Percentiles rank a stretch among this genome's conserved stretches.
Evolutionary conservation across 176 grass and related monocot species (phyloP).

Genomic region (Aegilops longissima): DNA sequence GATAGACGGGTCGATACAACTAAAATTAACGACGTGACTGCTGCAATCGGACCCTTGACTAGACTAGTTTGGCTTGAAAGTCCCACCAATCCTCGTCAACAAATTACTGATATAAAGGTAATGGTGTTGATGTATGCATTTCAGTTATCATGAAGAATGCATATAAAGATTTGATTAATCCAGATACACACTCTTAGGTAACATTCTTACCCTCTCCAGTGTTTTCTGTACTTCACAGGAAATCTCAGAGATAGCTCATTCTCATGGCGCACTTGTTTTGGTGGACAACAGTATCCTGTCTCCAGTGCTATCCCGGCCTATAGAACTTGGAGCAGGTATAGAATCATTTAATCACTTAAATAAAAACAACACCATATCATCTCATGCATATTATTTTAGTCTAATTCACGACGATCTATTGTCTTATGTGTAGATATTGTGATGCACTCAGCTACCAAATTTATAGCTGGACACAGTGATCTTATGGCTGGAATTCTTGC

Average conservation of each 20-base stretch:
- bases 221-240: slow-evolving; percentile 54
- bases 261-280: slow-evolving; percentile 73
- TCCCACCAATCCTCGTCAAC: slow-evolving; percentile 93
- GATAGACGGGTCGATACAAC: slow-evolving; percentile 84
- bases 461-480: slow-evolving; percentile 96
- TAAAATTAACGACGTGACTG: slow-evolving; percentile 55
- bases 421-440: slow-evolving; percentile 73
- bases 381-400: neutral
- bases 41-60: slow-evolving; percentile 66
- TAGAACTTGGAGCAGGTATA: slow-evolving; percentile 95
- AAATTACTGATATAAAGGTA: slow-evolving; percentile 93
- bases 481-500: slow-evolving; percentile 98
- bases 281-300: slow-evolving; percentile 99
- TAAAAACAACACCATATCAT: neutral
- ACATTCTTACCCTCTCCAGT: neutral
- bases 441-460: slow-evolving; percentile 99
- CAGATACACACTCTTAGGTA: neutral
- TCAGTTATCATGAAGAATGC: neutral
- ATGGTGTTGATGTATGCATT: neutral
- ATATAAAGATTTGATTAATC: neutral
- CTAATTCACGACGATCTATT: slow-evolving; percentile 1
- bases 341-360: slow-evolving; percentile 8
- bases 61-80: slow-evolving; percentile 96
- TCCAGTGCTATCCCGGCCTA: slow-evolving; percentile 78
- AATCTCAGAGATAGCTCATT: slow-evolving; percentile 93